Evolutionary conservation across 2,329 filamentous ascomycete species (phyloP), one percentile per base, ranked within the genome.

Genomic region (Aspergillus sp.): DNA sequence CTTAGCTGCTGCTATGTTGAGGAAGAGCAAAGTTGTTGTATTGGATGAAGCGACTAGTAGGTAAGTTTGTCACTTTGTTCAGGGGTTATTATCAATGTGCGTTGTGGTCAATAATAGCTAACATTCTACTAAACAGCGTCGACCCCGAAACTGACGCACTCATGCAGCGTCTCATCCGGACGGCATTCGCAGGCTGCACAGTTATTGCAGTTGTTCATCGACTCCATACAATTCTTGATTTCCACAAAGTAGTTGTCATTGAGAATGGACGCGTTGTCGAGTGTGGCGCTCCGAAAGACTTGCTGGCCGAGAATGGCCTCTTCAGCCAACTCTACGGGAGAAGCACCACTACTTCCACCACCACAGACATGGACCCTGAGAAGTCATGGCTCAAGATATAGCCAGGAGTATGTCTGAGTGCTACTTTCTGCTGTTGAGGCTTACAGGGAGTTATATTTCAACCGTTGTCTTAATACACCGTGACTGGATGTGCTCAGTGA

Each of bases 101-200:
- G 21, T 21, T 21, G 21, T 21, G 21, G 21, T 21, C 21, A 21
- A 21, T 21, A 21, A 21, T 21, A 21, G 15, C 23, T 28, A n/a
- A 28, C 4, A 10, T 8, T 23, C 3, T 25, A 3, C n/a, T n/a
- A 1, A 6, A 50, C 8, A 50, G 52, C 3, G 52, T 55, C 38
- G 52, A 55, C 39, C 52, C 52, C 23, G 52, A 55, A 8, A 55
- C 52, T 3, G 52, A 55, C 15, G 52, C 25, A 8, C 39, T 55
- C 38, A 55, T 55, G 52, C 52, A 55, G 28, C 38, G 30, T 9
- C 38, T 55, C n/a, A 55, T 55, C 25, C 52, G 52, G n/a, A 45
- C 39, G 3, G 39, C 38, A 8, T 55, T 55, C 5, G 52, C 38
- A 17, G 52, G 13, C 6, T 55, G 41, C 38, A 55, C 52, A 2